Percentiles rank a stretch among this genome's conserved stretches.
phyloP scores from a whole-genome alignment of 208 protist species.

The Leishmania tarentolae region DNA sequence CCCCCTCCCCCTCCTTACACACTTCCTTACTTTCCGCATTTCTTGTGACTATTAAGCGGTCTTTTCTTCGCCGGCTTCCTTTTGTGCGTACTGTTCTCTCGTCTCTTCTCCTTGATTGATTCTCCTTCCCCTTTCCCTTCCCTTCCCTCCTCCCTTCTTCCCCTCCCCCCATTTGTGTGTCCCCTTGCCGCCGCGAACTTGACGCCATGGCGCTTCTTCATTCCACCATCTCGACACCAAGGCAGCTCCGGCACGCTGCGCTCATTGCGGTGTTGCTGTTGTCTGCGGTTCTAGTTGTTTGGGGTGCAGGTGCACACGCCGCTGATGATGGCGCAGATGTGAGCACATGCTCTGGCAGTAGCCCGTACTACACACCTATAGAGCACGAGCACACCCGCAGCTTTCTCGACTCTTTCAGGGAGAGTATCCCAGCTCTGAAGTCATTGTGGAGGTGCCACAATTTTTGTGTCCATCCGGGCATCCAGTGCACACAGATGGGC shows the following conservation, averaged over 20 bases:
- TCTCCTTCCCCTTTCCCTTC: background rate
- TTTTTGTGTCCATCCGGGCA: slow-evolving; percentile 16
- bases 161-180: background rate
- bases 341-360: slow-evolving; percentile 6
- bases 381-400: slow-evolving; percentile 16
- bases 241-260: background rate
- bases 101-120: background rate
- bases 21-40: background rate
- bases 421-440: slow-evolving; percentile 5
- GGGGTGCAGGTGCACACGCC: background rate
- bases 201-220: background rate
- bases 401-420: slow-evolving; percentile 22
- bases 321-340: background rate
- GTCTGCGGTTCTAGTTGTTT: slow-evolving; percentile 12
- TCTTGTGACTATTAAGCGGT: background rate
- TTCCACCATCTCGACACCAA: background rate
- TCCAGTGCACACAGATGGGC: slow-evolving; percentile 4
- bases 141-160: background rate
- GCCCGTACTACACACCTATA: slow-evolving; percentile 15
- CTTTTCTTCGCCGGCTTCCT: background rate
- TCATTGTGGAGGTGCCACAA: slow-evolving; percentile 20
- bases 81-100: background rate
- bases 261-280: slow-evolving; percentile 8
- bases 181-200: background rate
- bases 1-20: background rate